Base-by-base conservation (phyloP, 1,139 yeast genomes). In the Saccharomyces hybrid region DNA sequence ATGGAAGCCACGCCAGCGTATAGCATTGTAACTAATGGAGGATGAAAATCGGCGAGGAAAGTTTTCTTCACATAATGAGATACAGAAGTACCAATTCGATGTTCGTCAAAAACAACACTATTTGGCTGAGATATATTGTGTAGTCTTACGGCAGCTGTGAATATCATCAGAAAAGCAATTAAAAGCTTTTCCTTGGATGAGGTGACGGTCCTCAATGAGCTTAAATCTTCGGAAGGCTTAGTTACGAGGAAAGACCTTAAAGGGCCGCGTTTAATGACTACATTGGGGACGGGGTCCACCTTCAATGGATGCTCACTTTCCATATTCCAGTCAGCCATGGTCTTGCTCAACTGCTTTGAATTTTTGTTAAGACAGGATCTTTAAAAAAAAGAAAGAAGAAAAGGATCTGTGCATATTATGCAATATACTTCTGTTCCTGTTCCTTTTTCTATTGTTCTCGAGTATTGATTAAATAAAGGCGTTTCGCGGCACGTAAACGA, bases 61-160 rank as follows among this genome's bases (percentile, higher is more conserved):
- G 72, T 73, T 47, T 89, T 88, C 57, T 77, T 73, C 57, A 87
- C 81, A 71, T 88, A 88, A 66, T 85, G 84, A 58, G 80, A 75
- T 46, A 93, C 85, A 71, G 84, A 84, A 16, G 85, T 85, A 54
- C 93, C 93, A 58, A 84, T 83, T 66, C 83, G 88, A 49, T 82
- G 88, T 71, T 93, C 99, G 73, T 91, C 98, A 68, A 90, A 90
- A 31, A 93, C 96, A 50, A 91, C 96, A 42, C 86, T 79, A 56
- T 80, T 72, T 31, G 99, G 99, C 56, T 74, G 69, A 49, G 81
- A 78, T 48, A 93, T 69, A 57, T 79, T 78, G 64, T 79, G 76
- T 53, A 85, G 73, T 61, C 97, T 81, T 52, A 87, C 79, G 50
- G 71, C 16, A 7, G 76, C 58, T 0, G 95, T 80, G 41, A 82